A percentile compares a stretch with the other conserved stretches of the same genome.
These are phyloP conservation scores for Schizosaccharomyces lindneri DNA, from an alignment of 805 yeast species.

Conservation along the genomic window DNA sequence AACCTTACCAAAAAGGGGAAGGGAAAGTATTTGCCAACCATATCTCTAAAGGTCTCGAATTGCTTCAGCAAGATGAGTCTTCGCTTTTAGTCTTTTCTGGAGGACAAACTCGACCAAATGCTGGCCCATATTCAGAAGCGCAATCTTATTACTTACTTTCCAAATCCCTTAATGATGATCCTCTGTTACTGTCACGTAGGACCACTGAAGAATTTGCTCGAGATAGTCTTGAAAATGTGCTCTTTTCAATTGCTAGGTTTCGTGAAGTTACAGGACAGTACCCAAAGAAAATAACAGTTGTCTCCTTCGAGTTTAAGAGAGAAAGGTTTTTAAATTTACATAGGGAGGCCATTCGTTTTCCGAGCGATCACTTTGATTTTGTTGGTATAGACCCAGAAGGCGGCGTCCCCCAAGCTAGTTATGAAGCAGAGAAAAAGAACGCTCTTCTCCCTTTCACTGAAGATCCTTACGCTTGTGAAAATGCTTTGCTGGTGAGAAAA, in stretches of 20 bases:
- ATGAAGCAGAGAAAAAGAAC: slow-evolving; percentile 6
- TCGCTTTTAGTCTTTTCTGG: slow-evolving; percentile 30
- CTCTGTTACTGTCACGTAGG: slow-evolving; percentile 11
- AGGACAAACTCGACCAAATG: slow-evolving; percentile 39
- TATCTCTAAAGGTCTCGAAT: slow-evolving; percentile 21
- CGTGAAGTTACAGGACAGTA: slow-evolving; percentile 21
- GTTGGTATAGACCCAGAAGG: slow-evolving; percentile 8
- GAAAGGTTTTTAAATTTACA: slow-evolving; percentile 22
- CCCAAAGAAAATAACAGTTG: slow-evolving; percentile 30
- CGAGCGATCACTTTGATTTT: slow-evolving; percentile 5
- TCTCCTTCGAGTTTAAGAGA: slow-evolving; percentile 55
- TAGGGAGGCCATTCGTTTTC: slow-evolving; percentile 9
- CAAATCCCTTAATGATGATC: slow-evolving; percentile 1
- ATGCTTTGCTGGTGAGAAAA: slow-evolving; percentile 6
- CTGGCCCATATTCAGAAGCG: slow-evolving; percentile 33
- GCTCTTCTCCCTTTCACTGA: slow-evolving; percentile 8
- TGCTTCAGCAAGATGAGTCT: slow-evolving; percentile 13
- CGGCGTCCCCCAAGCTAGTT: not conserved
- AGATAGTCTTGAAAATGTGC: slow-evolving; percentile 56
- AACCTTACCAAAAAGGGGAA: slow-evolving; percentile 43
- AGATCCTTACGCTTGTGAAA: slow-evolving; percentile 10
- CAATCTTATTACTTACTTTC: slow-evolving; percentile 7
- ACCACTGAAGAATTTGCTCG: slow-evolving; percentile 46
- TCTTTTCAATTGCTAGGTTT: slow-evolving; percentile 23
- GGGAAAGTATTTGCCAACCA: slow-evolving; percentile 43